Evolutionary conservation across 768 basidiomycete species (phyloP), one percentile per base, ranked within the genome.

Genomic region (Tylopilus rubrobrunneus): DNA sequence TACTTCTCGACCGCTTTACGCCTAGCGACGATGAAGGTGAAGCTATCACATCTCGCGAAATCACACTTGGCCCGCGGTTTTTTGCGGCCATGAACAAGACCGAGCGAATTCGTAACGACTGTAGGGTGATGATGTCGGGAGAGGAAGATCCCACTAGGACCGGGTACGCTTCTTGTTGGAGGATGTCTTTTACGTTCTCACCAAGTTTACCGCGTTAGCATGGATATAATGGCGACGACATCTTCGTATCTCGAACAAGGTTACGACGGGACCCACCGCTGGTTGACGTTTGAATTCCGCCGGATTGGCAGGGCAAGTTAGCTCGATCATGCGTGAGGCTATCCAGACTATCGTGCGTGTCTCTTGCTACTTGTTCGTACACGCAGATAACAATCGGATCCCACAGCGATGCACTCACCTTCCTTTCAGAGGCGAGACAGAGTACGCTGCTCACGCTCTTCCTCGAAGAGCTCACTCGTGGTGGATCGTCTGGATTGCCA

Each of bases 1-100:
- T 88, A 11, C 98, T 99, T 71, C 80, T 99, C 23, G 70, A 78
- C 0, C 84, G 87, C 2, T 99, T 98, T 70, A 97, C 93, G 1
- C 81, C 98, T 12, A 80, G 72, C 4, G 80, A 87, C 2, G 75
- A 78, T 11, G 94, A 98, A 63, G 71, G 80, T 1, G 82, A 86
- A 29, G 83, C 86, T 0, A 75, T 99, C 39, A 83, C 82, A 0
- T 92, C 90, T 10, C 74, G 92, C 36, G 87, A 95, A 29, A 78
- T 94, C 5, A 81, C 87, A 6, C 77, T 97, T 17, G 87, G 87
- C 0, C 67, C 75, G 6, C 76, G 75, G 2, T 86, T 99, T 63
- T 98, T 98, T 67, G 73, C 78, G 3, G 89, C 90, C 0, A 89
- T 98, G 85, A 88, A 92, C 69, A 88, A 88, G 65, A 86, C 90